These are phyloP conservation scores for Alternaria consortialis DNA, from an alignment of 2,329 filamentous ascomycete species.

Conservation along the genomic window DNA sequence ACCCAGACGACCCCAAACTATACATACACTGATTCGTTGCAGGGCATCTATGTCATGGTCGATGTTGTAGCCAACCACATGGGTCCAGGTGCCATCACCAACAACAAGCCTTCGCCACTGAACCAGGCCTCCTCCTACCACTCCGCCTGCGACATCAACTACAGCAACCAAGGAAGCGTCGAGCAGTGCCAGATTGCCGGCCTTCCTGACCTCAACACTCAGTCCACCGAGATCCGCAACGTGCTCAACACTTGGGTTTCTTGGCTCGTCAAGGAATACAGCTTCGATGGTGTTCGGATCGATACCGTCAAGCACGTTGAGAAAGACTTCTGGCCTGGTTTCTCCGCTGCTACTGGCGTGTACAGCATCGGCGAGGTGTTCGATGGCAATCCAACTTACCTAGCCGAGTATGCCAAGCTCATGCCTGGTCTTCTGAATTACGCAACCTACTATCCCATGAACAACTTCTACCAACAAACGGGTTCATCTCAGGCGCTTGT, in stretches of 20 bases:
- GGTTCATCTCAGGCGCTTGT: constrained; percentile 44
- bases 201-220: constrained; percentile 43
- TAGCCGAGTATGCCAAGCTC: constrained; percentile 62
- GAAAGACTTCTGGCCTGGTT: constrained; percentile 65
- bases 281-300: constrained; percentile 65
- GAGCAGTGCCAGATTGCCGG: constrained; percentile 44
- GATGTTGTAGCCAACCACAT: constrained; percentile 63
- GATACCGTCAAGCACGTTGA: constrained; percentile 71
- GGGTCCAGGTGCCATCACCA: constrained; percentile 38
- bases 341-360: constrained; percentile 64
- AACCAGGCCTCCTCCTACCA: constrained; percentile 42
- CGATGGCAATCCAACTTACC: constrained; percentile 62
- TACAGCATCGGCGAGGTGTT: constrained; percentile 70
- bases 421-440: constrained; percentile 71
- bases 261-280: constrained; percentile 43
- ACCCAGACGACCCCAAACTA: neutral
- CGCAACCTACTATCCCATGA: constrained; percentile 57
- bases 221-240: constrained; percentile 32
- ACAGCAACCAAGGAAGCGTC: constrained; percentile 42
- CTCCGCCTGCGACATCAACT: constrained; percentile 40
- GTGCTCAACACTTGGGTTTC: constrained; percentile 42
- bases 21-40: constrained; percentile 7
- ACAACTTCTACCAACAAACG: constrained; percentile 47
- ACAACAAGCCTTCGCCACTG: constrained; percentile 40
- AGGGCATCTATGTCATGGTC: constrained; percentile 60